These are phyloP conservation scores for Syzygium malaccense DNA, from an alignment of 441 rosid species.

Conservation along the genomic window DNA sequence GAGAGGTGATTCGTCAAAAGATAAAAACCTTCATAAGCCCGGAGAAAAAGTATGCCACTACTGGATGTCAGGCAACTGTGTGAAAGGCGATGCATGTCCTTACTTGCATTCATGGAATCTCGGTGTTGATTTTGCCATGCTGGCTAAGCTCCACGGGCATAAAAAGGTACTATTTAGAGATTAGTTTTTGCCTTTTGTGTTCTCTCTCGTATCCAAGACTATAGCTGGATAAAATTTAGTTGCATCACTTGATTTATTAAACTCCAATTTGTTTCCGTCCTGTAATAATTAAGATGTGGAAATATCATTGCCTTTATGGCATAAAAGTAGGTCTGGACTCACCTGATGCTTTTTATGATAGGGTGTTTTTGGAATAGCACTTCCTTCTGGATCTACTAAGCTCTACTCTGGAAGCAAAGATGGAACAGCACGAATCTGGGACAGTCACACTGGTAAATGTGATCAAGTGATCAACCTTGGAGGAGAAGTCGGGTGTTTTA, in stretches of 20 bases:
- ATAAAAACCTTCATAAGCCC: neutral
- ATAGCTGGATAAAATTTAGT: neutral
- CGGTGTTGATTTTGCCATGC: constrained; percentile 31
- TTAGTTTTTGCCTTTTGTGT: neutral
- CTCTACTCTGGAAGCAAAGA: constrained; percentile 36
- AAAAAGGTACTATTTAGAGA: constrained; percentile 21
- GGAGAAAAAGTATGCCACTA: constrained; percentile 11
- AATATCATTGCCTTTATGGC: neutral
- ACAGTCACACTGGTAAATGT: constrained; percentile 34
- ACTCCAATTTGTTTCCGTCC: neutral
- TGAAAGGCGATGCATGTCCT: constrained; percentile 33
- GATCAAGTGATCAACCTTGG: constrained; percentile 15
- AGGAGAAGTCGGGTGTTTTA: constrained; percentile 32
- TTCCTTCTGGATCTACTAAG: constrained; percentile 32
- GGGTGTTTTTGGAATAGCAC: constrained; percentile 30
- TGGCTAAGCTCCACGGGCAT: constrained; percentile 46
- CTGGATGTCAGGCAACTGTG: constrained; percentile 49
- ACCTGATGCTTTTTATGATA: neutral
- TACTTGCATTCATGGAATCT: constrained; percentile 43
- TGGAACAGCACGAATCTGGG: constrained; percentile 33
- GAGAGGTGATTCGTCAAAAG: neutral
- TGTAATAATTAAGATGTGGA: neutral
- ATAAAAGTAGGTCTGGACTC: neutral
- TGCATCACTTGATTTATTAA: neutral
- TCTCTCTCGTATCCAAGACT: neutral